Percentiles rank a stretch among this genome's conserved stretches.
Evolutionary conservation across 768 basidiomycete genomes (phyloP).

Genomic region (Mycena galopus): DNA sequence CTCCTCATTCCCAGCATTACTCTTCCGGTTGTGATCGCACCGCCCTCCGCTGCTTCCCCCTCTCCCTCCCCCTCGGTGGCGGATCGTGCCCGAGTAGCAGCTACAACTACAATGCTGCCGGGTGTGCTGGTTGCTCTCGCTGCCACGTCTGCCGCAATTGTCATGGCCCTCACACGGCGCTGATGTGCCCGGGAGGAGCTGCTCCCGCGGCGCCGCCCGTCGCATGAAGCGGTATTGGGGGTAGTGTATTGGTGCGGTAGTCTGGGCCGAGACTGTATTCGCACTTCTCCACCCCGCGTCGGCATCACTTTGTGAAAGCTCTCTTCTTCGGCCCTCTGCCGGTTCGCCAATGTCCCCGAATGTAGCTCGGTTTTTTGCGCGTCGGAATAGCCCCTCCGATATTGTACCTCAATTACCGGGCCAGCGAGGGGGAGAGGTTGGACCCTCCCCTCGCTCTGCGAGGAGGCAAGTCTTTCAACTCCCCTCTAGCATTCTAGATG

Average conservation of each 20-base stretch:
- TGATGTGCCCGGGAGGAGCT: too few species aligned
- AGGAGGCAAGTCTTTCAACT: slow-evolving; percentile 21
- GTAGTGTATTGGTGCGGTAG: not conserved
- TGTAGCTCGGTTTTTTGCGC: slow-evolving; percentile 12
- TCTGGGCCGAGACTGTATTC: not conserved
- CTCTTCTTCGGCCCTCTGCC: slow-evolving; percentile 1
- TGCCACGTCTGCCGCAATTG: too few species aligned
- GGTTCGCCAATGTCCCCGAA: slow-evolving; percentile 3
- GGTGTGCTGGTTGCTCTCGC: too few species aligned
- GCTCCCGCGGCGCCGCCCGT: not conserved
- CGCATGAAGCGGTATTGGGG: not conserved
- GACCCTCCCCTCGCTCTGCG: slow-evolving; percentile 19
- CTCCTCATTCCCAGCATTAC: not conserved
- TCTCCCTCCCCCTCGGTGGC: not conserved
- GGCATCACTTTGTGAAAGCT: not conserved
- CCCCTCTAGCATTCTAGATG: too few species aligned
- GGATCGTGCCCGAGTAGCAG: too few species aligned
- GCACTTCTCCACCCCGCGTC: not conserved
- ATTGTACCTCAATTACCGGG: not conserved
- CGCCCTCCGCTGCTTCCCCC: not conserved
- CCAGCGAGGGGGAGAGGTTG: slow-evolving; percentile 21
- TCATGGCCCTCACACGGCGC: too few species aligned
- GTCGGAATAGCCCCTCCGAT: slow-evolving; percentile 7
- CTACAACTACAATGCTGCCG: too few species aligned
- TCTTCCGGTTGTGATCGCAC: not conserved